A percentile compares a stretch with the other conserved stretches of the same genome.
phyloP scores from a whole-genome alignment of 2,329 filamentous ascomycete genomes.

The Parafenestella ontariensis region DNA sequence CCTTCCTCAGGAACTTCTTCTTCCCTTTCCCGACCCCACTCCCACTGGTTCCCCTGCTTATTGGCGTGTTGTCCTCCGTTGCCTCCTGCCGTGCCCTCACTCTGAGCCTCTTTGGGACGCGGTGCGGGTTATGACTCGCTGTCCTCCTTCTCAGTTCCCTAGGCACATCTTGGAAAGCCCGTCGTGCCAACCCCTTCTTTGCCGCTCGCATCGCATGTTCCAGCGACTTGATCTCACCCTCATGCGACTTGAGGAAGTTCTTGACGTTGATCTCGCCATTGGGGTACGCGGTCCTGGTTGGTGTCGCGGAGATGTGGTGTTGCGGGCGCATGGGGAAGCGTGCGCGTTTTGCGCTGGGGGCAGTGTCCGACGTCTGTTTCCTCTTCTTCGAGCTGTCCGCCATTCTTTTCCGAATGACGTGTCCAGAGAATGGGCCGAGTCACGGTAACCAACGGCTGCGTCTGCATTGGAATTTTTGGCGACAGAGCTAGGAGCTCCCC shows the following conservation, averaged over 20 bases:
- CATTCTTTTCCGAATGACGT: slow-evolving; percentile 10
- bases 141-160: slow-evolving; percentile 83
- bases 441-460: slow-evolving; percentile 19
- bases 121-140: slow-evolving; percentile 93
- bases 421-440: slow-evolving; percentile 6
- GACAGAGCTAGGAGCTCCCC: slow-evolving; percentile 11
- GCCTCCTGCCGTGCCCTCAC: slow-evolving; percentile 75
- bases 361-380: slow-evolving; percentile 23
- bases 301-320: slow-evolving; percentile 37
- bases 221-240: slow-evolving; percentile 87
- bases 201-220: slow-evolving; percentile 81
- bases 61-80: slow-evolving; percentile 88
- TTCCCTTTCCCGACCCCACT: slow-evolving; percentile 59
- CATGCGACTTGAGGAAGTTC: slow-evolving; percentile 81
- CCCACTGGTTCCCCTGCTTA: slow-evolving; percentile 69
- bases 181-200: slow-evolving; percentile 67
- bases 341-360: slow-evolving; percentile 28
- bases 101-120: slow-evolving; percentile 80
- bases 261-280: slow-evolving; percentile 84
- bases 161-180: slow-evolving; percentile 92
- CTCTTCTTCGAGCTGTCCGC: slow-evolving; percentile 33
- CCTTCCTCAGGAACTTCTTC: slow-evolving; percentile 67
- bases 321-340: slow-evolving; percentile 35
- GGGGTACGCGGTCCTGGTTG: slow-evolving; percentile 60
- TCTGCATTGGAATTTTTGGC: slow-evolving; percentile 9